Conservation (phyloP, 2,329 filamentous ascomycete species). For the Ambrosiella cleistominuta region DNA sequence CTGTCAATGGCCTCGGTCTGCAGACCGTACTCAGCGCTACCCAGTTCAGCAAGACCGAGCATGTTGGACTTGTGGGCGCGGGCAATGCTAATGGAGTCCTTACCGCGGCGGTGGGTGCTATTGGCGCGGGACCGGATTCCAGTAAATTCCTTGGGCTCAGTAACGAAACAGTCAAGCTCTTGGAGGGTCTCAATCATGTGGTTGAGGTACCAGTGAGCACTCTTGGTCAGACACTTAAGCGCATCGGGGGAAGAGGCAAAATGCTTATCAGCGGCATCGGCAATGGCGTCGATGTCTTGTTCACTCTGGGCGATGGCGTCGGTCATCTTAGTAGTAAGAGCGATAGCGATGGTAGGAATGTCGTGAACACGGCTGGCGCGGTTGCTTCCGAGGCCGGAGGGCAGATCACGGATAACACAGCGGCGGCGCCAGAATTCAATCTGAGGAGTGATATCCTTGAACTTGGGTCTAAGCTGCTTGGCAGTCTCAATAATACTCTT, state of each 20-base stretch:
- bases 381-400: not conserved
- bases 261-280: not conserved
- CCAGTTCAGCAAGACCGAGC: not conserved
- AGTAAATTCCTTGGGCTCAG: not conserved
- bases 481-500: not conserved
- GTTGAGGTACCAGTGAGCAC: not conserved
- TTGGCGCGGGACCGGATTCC: not conserved
- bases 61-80: not conserved
- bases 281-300: not conserved
- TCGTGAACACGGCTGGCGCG: not conserved
- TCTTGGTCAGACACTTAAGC: not conserved
- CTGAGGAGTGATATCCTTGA: not conserved
- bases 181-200: not conserved
- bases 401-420: not conserved
- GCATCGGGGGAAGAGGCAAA: not conserved
- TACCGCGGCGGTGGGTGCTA: not conserved
- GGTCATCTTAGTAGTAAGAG: not conserved
- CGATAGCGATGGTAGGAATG: not conserved
- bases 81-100: not conserved
- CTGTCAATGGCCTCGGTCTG: not conserved
- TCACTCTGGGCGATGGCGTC: not conserved
- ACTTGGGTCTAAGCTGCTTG: constrained; percentile 5
- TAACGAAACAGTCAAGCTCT: not conserved
- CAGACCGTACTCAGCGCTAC: not conserved
- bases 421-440: constrained; percentile 10